Evolutionary conservation across 768 basidiomycete species (phyloP), one percentile per base, ranked within the genome.

Genomic region (Panus rudis): DNA sequence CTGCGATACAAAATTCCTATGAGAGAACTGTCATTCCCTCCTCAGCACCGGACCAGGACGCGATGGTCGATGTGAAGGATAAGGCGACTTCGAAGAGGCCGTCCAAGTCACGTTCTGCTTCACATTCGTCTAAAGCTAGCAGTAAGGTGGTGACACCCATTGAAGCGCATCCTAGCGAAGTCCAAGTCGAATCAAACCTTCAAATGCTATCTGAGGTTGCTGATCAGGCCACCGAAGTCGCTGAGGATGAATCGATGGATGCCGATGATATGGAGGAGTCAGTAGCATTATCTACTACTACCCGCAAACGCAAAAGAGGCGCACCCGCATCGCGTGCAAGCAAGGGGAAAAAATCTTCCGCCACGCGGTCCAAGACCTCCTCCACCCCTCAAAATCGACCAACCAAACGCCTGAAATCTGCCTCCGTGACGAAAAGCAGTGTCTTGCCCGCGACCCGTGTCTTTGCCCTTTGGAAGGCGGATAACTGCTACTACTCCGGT

Each of bases 401-500:
- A 4, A 23, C 43, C 4, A 60, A 59, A 45, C 49, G 50, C 24
- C 30, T 23, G 22, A 59, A 57, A 35, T 42, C 47, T 12, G 39
- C 33, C 8, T 50, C 55, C 16, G 27, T 43, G 16, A 17, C 42
- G 1, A 44, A 28, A 16, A 30, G 39, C 24, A 25, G 49, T 13
- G 33, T 27, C 23, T 52, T 54, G 28, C 43, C 49, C 5, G 65
- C 72, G 17, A 81, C 79, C 11, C 75, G 76, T 4, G 80, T 88
- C n/a, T 79, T 84, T 51, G 84, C 81, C 7, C 55, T 81, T 10
- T 86, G 83, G 84, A 74, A 67, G 48, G 60, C 63, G 34, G 77
- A 78, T 38, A 72, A 70, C 3, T 69, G 71, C 51, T 90, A 70
- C 61, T 84, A 79, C 55, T 60, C 76, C 14, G 88, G 84, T 13